Evolutionary conservation across 2,329 filamentous ascomycete species (phyloP), one percentile per base, ranked within the genome.

Genomic region (Massarina eburnea): DNA sequence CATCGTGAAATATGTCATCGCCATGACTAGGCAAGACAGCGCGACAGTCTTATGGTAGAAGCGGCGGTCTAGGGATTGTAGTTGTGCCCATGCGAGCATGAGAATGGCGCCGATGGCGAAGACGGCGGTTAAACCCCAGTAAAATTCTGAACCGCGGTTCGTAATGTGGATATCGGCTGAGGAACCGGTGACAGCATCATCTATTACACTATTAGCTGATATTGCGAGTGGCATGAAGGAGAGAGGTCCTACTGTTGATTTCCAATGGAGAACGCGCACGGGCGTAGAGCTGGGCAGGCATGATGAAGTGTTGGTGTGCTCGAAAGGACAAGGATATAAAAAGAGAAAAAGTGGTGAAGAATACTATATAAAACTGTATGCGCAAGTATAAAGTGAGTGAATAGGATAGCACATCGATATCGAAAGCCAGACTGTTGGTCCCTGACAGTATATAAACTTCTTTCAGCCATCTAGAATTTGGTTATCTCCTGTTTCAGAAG

Each of bases 1-100:
- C 82, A 86, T 84, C 51, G 79, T 75, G 70, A 83, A 87, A 70
- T 86, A 86, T 12, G 82, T 76, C 52, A 86, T 81, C 27, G 77
- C 73, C 2, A 82, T 80, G 6, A 83, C 77, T 45, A 82, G 74
- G 22, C 79, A 80, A 46, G 84, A 78, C 8, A 69, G 68, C 1
- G 80, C 79, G 1, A 80, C 83, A 58, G 85, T 80, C 71, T 85
- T 84, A 68, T 85, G 80, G 70, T 85, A 85, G 39, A 84, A 62
- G 17, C 82, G 80, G 41, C 83, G 73, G 10, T 70, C 65, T 36
- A 80, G 76, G 4, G 78, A 77, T 60, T 81, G 82, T 14, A 67
- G 74, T 45, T 78, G 71, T 1, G 76, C 74, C 12, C 80, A 66
- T 3, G 65, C 79, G 24, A 83, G 66, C 59, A 85, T 80, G 40